Conservation (phyloP, 352 stramenopile species). For the Globisporangium paroecandrum region DNA sequence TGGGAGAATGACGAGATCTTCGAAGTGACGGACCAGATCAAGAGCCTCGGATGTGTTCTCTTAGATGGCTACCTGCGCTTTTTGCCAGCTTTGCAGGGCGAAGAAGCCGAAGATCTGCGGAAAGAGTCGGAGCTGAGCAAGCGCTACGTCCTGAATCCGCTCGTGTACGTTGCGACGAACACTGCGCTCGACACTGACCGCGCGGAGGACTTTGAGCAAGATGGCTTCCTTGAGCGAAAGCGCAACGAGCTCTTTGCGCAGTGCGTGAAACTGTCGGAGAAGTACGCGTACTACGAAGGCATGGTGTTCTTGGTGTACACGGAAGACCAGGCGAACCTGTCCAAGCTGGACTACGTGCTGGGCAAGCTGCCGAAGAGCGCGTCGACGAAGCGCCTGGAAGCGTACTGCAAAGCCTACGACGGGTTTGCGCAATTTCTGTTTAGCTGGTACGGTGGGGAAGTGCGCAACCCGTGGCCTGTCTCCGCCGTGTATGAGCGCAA, state of each 20-base stretch:
- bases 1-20: slow-evolving; percentile 61
- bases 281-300: slow-evolving; percentile 78
- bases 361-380: slow-evolving; percentile 48
- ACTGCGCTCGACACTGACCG: slow-evolving; percentile 3
- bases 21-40: slow-evolving; percentile 59
- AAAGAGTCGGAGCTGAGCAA: slow-evolving; percentile 65
- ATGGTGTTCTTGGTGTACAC: slow-evolving; percentile 73
- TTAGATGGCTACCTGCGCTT: slow-evolving; percentile 57
- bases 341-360: slow-evolving; percentile 70
- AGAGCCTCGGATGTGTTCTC: slow-evolving; percentile 45
- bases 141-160: slow-evolving; percentile 55
- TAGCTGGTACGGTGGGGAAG: slow-evolving; percentile 74
- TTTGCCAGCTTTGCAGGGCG: slow-evolving; percentile 30
- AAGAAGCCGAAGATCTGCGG: slow-evolving; percentile 52
- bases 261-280: slow-evolving; percentile 61
- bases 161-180: slow-evolving; percentile 68
- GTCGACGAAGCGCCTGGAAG: slow-evolving; percentile 56
- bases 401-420: slow-evolving; percentile 56
- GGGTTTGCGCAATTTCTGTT: slow-evolving; percentile 67
- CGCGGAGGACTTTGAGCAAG: slow-evolving; percentile 26
- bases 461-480: slow-evolving; percentile 62
- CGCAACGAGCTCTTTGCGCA: slow-evolving; percentile 49
- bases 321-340: slow-evolving; percentile 56
- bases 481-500: slow-evolving; percentile 18
- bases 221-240: slow-evolving; percentile 28